Evolutionary conservation across 2,329 filamentous ascomycete species (phyloP), one percentile per base, ranked within the genome.

Genomic region (Xylaria multiplex): DNA sequence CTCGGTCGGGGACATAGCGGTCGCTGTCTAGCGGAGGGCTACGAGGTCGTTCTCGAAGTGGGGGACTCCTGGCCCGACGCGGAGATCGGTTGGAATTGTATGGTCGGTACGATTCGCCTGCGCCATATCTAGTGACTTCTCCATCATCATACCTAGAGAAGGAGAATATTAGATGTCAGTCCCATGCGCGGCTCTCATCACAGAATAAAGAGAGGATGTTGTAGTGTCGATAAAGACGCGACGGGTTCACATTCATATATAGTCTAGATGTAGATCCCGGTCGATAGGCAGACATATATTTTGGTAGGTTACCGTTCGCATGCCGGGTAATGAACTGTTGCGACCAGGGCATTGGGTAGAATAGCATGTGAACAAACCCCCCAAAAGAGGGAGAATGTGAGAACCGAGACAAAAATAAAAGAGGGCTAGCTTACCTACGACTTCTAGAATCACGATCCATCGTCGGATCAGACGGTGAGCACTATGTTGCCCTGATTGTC

Each of bases 91-190:
- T 79, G 60, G 83, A 77, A 57, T 86, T 86, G 65, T 85, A 88
- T 11, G 86, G 86, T 65, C 86, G 80, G 81, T 87, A 88, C 43
- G 85, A 88, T 77, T 88, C 86, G 65, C 86, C 86, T 13, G 86
- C 86, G 58, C 86, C 86, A 74, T 88, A 88, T 73, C 86, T 81
- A 69, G 87, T 84, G 60, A 88, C 86, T 77, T 88, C 86, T 50
- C 86, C 86, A 70, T 88, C 86, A 69, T 88, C 86, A 72, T 86
- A 88, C 74, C 86, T 88, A 43, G 16, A 1, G 5, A 35, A 49
- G 4, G 40, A 50, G 3, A 40, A 30, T 6, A 6, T 35, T 9
- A 6, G 13, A 55, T 30, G 48, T 66, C 32, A 61, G 32, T 13
- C 24, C 35, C 40, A 57, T 45, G n/a, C 16, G 27, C 6, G 54